These are phyloP conservation scores for Kwoniella botswanensis DNA, from an alignment of 768 basidiomycete species.

Conservation along the genomic window DNA sequence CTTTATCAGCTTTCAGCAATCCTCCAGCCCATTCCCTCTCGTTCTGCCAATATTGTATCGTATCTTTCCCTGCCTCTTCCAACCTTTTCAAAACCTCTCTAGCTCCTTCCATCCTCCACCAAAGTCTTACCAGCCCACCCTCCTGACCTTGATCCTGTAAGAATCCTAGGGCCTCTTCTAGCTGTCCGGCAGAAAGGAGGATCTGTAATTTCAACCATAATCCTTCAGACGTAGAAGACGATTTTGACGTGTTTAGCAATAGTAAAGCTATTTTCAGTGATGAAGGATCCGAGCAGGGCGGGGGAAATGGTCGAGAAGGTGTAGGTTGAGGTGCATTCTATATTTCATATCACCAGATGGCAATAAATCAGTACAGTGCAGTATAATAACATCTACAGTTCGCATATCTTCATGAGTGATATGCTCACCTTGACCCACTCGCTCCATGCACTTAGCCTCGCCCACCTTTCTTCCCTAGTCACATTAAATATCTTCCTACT, in stretches of 20 bases:
- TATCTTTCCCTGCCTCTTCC: background rate
- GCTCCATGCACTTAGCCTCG: slow-evolving; percentile 44
- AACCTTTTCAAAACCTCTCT: slow-evolving; percentile 26
- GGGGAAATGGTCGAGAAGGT: slow-evolving; percentile 23
- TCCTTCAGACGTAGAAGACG: slow-evolving; percentile 30
- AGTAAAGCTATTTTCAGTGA: slow-evolving; percentile 28
- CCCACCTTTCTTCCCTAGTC: slow-evolving; percentile 42
- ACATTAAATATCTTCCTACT: slow-evolving; percentile 46
- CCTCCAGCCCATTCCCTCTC: slow-evolving; percentile 29
- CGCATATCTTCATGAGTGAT: background rate
- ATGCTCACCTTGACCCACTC: slow-evolving; percentile 43
- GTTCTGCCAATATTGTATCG: slow-evolving; percentile 13
- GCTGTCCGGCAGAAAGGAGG: slow-evolving; percentile 29
- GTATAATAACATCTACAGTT: background rate
- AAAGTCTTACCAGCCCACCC: slow-evolving; percentile 29
- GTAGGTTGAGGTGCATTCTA: slow-evolving; percentile 36
- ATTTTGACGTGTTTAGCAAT: slow-evolving; percentile 21
- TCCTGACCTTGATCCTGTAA: slow-evolving; percentile 22
- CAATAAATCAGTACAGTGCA: background rate
- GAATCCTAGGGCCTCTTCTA: slow-evolving; percentile 24
- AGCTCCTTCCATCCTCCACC: slow-evolving; percentile 34
- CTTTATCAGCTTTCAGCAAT: slow-evolving; percentile 14
- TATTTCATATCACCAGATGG: no score
- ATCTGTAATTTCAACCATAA: slow-evolving; percentile 50
- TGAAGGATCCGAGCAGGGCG: slow-evolving; percentile 17